Evolutionary conservation across 495 filamentous ascomycete genomes (phyloP).

Genomic region (Penicillium steckii): DNA sequence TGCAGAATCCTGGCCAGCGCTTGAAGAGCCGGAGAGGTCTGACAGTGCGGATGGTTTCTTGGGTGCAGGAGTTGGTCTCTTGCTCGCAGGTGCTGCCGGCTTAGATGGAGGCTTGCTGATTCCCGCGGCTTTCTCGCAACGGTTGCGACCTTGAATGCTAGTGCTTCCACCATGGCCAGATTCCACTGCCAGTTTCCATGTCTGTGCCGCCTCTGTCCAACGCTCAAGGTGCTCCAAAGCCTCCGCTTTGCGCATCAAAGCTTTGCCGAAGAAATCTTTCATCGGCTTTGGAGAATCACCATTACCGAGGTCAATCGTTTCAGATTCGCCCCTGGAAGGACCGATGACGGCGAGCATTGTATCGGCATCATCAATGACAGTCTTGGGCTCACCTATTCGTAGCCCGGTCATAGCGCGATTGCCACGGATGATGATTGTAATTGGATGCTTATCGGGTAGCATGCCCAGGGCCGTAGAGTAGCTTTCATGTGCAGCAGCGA

Average conservation of each 20-base stretch:
- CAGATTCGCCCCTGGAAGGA: constrained; percentile 68
- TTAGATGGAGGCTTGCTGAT: constrained; percentile 49
- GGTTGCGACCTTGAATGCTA: constrained; percentile 80
- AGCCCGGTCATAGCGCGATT: constrained; percentile 88
- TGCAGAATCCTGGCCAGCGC: constrained; percentile 36
- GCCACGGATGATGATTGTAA: constrained; percentile 81
- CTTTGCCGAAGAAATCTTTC: constrained; percentile 90
- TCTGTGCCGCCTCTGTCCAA: constrained; percentile 77
- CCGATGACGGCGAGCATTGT: constrained; percentile 79
- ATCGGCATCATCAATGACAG: constrained; percentile 80
- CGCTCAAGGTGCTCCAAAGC: constrained; percentile 93
- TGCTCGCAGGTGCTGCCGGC: constrained; percentile 34
- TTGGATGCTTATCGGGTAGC: constrained; percentile 77
- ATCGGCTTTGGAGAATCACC: constrained; percentile 75
- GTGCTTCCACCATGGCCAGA: constrained; percentile 77
- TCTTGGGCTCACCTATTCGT: constrained; percentile 86
- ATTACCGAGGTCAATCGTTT: constrained; percentile 68
- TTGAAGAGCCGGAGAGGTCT: constrained; percentile 34
- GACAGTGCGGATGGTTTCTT: constrained; percentile 49
- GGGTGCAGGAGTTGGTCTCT: constrained; percentile 34
- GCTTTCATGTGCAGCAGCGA: constrained; percentile 74
- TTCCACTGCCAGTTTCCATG: constrained; percentile 82
- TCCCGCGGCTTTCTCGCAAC: constrained; percentile 81
- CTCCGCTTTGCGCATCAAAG: constrained; percentile 90
- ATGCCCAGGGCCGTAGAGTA: constrained; percentile 74